These are phyloP conservation scores for Chondrostereum purpureum DNA, from an alignment of 1,284 basidiomycete genomes.

Conservation along the genomic window DNA sequence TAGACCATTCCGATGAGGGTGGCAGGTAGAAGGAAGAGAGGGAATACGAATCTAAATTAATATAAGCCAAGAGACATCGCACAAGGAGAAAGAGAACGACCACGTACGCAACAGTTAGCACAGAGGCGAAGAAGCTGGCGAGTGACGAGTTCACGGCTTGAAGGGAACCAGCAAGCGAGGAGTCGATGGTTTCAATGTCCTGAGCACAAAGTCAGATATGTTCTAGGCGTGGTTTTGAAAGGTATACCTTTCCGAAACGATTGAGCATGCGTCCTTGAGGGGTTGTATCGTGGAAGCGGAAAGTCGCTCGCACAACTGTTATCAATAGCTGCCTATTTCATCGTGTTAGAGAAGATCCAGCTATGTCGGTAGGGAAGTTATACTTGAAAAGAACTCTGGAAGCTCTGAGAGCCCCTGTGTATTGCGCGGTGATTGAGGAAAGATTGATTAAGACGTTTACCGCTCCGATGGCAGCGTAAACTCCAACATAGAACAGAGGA, in stretches of 20 bases:
- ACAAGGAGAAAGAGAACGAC: neutral
- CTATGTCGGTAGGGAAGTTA: constrained; percentile 7
- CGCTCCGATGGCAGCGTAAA: constrained; percentile 54
- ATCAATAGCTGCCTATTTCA: constrained; percentile 37
- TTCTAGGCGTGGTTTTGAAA: too few species aligned
- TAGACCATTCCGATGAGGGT: constrained; percentile 57
- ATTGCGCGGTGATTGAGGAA: constrained; percentile 43
- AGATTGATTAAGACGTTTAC: constrained; percentile 39
- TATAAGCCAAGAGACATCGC: constrained; percentile 7
- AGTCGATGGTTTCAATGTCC: constrained; percentile 78
- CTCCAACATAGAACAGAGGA: constrained; percentile 58
- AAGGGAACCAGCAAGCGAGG: constrained; percentile 60
- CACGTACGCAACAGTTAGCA: constrained; percentile 56
- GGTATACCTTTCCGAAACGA: constrained; percentile 54
- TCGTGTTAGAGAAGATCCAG: neutral
- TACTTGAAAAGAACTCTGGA: constrained; percentile 53
- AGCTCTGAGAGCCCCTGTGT: constrained; percentile 55
- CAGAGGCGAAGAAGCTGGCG: constrained; percentile 64
- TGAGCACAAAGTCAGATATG: constrained; percentile 22
- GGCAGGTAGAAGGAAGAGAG: constrained; percentile 69
- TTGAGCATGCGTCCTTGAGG: constrained; percentile 57
- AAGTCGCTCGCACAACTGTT: constrained; percentile 56
- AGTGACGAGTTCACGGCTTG: constrained; percentile 69
- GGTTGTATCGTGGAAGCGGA: constrained; percentile 37
- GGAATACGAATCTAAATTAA: constrained; percentile 51